Percentiles rank a stretch among this genome's conserved stretches.
These are phyloP conservation scores for Erodium moschatum DNA, from an alignment of 441 rosid genomes.

Conservation along the genomic window DNA sequence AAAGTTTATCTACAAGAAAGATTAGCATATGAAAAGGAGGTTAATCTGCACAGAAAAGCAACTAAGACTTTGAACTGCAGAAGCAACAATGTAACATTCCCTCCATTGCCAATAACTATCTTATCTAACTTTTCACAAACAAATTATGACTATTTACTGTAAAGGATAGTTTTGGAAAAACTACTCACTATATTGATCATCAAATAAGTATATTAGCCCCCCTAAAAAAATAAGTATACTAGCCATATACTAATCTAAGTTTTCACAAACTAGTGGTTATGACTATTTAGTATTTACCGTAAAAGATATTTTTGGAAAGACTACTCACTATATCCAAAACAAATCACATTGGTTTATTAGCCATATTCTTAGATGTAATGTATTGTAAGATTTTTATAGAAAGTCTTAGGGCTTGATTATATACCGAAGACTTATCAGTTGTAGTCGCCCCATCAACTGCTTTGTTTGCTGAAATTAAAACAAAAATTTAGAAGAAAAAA, in stretches of 20 bases:
- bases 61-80: no score
- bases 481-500: slow-evolving; percentile 8
- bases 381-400: not conserved
- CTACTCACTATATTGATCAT: no score
- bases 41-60: not conserved
- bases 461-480: slow-evolving; percentile 32
- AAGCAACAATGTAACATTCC: no score
- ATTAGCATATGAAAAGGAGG: not conserved
- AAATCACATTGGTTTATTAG: not conserved
- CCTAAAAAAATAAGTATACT: no score
- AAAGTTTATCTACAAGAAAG: not conserved
- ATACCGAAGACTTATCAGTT: slow-evolving; percentile 72
- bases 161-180: no score
- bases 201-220: no score
- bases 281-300: not conserved
- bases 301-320: not conserved
- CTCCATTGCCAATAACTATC: no score
- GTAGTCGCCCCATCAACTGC: slow-evolving; percentile 38
- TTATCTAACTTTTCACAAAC: no score
- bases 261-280: no score
- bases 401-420: slow-evolving; percentile 8
- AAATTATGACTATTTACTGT: no score
- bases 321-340: not conserved
- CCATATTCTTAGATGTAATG: not conserved
- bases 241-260: no score